These are phyloP conservation scores for Rhizophagus sp. DNA, from an alignment of 192 early-diverging fungal genomes.

Conservation along the genomic window DNA sequence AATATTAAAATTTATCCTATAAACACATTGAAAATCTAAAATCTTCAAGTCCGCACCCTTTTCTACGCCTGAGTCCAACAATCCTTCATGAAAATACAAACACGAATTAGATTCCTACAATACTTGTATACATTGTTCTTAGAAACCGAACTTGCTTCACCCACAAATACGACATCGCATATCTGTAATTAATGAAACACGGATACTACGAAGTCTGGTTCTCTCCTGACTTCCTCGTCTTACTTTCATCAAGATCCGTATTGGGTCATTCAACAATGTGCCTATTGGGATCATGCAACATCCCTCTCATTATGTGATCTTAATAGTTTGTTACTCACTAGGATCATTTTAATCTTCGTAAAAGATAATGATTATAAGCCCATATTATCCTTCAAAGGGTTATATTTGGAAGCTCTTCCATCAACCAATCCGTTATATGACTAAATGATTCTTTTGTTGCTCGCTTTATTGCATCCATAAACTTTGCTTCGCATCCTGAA, in stretches of 20 bases:
- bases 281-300: conserved; percentile 14
- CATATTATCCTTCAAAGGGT: too few species aligned
- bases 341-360: conserved; percentile 6
- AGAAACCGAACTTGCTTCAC: conserved; percentile 13
- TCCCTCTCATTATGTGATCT: background rate
- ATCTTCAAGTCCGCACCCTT: background rate
- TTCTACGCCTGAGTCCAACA: background rate
- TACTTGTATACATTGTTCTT: conserved; percentile 6
- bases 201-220: conserved; percentile 18
- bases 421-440: too few species aligned
- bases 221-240: background rate
- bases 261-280: conserved; percentile 9
- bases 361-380: background rate
- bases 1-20: background rate
- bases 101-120: background rate
- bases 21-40: conserved; percentile 16
- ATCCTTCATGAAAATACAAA: background rate
- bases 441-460: too few species aligned
- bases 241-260: conserved; percentile 13
- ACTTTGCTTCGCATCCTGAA: background rate
- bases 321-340: conserved; percentile 19
- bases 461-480: too few species aligned
- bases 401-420: too few species aligned
- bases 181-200: conserved; percentile 1
- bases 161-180: conserved; percentile 1